Conservation (phyloP, 495 filamentous ascomycete genomes). For the Neurospora tetrasperma region DNA sequence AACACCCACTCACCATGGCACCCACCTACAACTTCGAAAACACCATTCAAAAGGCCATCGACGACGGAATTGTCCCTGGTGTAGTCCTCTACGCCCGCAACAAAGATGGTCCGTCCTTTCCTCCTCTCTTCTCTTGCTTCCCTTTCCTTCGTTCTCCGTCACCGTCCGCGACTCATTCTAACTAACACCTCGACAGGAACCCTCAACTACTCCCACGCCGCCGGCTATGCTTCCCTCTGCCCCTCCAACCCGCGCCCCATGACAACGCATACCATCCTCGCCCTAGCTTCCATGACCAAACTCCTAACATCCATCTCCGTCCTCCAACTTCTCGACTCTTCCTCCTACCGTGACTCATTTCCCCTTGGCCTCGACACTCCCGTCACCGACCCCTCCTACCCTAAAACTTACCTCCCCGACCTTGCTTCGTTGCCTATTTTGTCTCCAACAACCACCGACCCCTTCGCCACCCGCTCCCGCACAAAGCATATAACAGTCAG, state of each 20-base stretch:
- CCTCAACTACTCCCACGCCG: conserved; percentile 14
- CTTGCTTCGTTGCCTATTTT: conserved; percentile 16
- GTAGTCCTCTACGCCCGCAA: conserved; percentile 16
- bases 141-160: background rate
- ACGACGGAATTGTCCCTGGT: conserved; percentile 15
- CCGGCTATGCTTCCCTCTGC: conserved; percentile 11
- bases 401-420: conserved; percentile 16
- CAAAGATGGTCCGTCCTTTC: conserved; percentile 14
- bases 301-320: conserved; percentile 23
- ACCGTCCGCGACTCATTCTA: background rate
- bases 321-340: conserved; percentile 28
- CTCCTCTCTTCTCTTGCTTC: background rate
- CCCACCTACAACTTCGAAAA: conserved; percentile 12
- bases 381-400: conserved; percentile 18
- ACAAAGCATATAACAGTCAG: conserved; percentile 22
- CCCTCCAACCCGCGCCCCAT: conserved; percentile 1
- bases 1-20: background rate
- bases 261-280: conserved; percentile 17
- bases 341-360: conserved; percentile 21
- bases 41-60: conserved; percentile 11
- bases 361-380: conserved; percentile 19
- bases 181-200: conserved; percentile 10
- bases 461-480: conserved; percentile 2
- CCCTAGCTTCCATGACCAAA: conserved; percentile 27
- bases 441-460: background rate